These are phyloP conservation scores for Fagopyrum tataricum DNA, from an alignment of 148 eudicot genomes.

Conservation along the genomic window DNA sequence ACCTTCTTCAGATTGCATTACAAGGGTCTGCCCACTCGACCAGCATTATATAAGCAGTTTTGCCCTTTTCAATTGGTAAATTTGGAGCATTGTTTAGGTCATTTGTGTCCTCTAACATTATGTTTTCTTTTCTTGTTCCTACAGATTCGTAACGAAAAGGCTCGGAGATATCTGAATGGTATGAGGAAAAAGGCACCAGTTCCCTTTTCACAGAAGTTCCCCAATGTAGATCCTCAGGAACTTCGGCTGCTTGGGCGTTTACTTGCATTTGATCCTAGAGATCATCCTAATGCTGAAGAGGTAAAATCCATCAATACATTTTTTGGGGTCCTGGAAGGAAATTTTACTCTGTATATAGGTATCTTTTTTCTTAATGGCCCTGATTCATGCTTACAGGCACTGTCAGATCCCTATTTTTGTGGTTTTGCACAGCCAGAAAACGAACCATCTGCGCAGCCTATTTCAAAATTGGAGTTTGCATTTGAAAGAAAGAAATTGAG, in stretches of 20 bases:
- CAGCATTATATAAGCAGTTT: background rate
- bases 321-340: conserved; percentile 11
- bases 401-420: conserved; percentile 41
- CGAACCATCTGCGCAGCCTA: conserved; percentile 38
- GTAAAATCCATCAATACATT: conserved; percentile 18
- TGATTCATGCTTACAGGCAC: conserved; percentile 23
- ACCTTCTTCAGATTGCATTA: conserved; percentile 16
- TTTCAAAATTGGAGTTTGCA: conserved; percentile 46
- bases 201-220: conserved; percentile 67
- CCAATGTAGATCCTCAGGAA: conserved; percentile 79
- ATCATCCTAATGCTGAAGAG: conserved; percentile 86
- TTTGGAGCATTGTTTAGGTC: background rate
- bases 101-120: background rate
- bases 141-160: conserved; percentile 69
- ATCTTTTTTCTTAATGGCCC: background rate
- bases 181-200: conserved; percentile 72
- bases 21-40: conserved; percentile 14
- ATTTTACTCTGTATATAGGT: conserved; percentile 8
- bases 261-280: conserved; percentile 94
- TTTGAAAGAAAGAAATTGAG: conserved; percentile 43
- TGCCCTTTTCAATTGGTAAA: background rate
- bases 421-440: conserved; percentile 40
- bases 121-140: background rate
- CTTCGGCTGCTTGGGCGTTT: conserved; percentile 80
- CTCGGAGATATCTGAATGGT: conserved; percentile 65